These are phyloP conservation scores for Eragrostis curvula DNA, from an alignment of 176 grass and related monocot species.

Conservation along the genomic window DNA sequence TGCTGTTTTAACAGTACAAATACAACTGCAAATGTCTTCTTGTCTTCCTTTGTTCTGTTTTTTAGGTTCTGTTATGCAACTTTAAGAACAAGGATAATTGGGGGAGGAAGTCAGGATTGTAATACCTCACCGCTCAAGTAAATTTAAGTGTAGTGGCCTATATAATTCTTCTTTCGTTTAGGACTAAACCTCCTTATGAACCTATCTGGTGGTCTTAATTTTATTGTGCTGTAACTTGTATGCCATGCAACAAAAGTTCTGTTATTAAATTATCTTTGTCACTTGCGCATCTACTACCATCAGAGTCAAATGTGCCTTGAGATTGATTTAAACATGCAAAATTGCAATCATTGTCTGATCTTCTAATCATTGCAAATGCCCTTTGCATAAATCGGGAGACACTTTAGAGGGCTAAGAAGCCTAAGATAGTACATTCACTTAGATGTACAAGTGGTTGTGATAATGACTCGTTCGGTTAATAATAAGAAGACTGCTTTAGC, in stretches of 20 bases:
- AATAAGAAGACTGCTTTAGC: neutral
- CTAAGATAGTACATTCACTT: neutral
- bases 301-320: neutral
- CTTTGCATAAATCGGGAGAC: neutral
- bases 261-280: neutral
- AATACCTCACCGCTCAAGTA: neutral
- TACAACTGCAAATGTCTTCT: neutral
- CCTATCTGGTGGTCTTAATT: neutral
- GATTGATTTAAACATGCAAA: neutral
- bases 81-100: neutral
- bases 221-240: neutral
- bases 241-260: neutral
- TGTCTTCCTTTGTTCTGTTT: neutral
- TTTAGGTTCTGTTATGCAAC: neutral
- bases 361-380: neutral
- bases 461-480: neutral
- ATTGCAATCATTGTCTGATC: too few species aligned
- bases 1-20: neutral
- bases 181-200: neutral
- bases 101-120: neutral
- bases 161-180: neutral
- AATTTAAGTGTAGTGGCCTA: neutral
- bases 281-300: neutral
- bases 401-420: neutral
- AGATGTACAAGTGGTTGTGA: neutral